phyloP scores from a whole-genome alignment of 1,284 basidiomycete species.

The Puccinia horiana region DNA sequence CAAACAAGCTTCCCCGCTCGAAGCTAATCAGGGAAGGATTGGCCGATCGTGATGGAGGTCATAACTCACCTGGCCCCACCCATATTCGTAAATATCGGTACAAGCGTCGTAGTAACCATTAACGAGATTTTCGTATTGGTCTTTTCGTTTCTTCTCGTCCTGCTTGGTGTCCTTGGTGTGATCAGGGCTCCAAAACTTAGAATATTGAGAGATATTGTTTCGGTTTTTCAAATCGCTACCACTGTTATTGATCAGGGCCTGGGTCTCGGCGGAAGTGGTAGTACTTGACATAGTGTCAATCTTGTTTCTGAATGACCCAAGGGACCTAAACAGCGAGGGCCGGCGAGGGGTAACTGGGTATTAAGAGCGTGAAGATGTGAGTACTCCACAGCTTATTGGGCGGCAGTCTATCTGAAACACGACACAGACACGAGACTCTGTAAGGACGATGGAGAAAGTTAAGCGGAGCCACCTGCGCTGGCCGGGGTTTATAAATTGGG shows the following conservation, averaged over 20 bases:
- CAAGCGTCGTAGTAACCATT: constrained; percentile 68
- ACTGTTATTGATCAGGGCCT: constrained; percentile 6
- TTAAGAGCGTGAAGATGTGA: neutral
- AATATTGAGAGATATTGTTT: constrained; percentile 84
- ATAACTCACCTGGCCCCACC: constrained; percentile 56
- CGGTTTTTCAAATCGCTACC: constrained; percentile 66
- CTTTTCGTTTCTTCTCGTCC: constrained; percentile 75
- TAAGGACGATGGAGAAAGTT: no score
- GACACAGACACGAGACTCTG: no score
- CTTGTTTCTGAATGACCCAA: neutral
- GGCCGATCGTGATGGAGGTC: neutral
- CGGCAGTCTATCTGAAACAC: no score
- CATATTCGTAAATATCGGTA: constrained; percentile 95
- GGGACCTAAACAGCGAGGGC: neutral
- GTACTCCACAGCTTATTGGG: no score
- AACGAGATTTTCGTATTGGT: constrained; percentile 87
- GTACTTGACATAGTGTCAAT: neutral
- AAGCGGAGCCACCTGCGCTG: no score
- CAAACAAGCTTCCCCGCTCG: neutral
- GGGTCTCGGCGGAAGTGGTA: constrained; percentile 8
- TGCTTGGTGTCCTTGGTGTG: constrained; percentile 69
- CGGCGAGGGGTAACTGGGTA: neutral
- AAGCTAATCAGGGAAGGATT: neutral
- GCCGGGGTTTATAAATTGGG: no score
- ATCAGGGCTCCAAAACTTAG: constrained; percentile 90